phyloP scores from a whole-genome alignment of 2,329 filamentous ascomycete genomes.

The Microthyrium microscopicum region DNA sequence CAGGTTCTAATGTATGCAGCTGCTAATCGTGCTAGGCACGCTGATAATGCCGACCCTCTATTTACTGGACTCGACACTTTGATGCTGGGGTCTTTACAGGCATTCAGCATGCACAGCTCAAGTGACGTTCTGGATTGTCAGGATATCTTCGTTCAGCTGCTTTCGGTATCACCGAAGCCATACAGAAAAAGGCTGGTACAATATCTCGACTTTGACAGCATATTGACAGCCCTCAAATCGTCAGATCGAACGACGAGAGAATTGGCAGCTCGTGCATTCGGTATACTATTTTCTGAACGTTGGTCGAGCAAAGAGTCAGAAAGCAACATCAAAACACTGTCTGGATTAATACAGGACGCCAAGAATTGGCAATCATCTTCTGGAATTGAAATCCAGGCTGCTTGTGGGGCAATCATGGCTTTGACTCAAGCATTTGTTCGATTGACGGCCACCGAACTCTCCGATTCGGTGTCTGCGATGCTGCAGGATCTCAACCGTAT shows the following conservation, averaged over 20 bases:
- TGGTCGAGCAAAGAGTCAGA: background rate
- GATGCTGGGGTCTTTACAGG: no score
- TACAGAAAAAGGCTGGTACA: no score
- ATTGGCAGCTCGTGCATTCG: slow-evolving; percentile 52
- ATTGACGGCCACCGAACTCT: background rate
- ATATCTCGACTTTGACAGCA: background rate
- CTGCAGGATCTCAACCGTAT: background rate
- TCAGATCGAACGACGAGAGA: slow-evolving; percentile 49
- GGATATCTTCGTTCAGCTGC: background rate
- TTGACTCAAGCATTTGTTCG: slow-evolving; percentile 2
- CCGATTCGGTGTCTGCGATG: background rate
- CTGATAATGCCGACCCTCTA: no score
- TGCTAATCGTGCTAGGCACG: no score
- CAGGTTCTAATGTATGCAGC: no score
- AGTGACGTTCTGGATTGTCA: slow-evolving; percentile 20
- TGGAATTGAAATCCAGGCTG: slow-evolving; percentile 40
- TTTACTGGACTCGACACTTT: no score
- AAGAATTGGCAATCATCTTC: slow-evolving; percentile 40
- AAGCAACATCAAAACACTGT: background rate
- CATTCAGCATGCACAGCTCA: no score
- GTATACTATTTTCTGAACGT: slow-evolving; percentile 51
- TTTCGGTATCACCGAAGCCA: slow-evolving; percentile 2
- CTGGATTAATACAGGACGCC: slow-evolving; percentile 28
- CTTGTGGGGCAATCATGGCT: slow-evolving; percentile 36
- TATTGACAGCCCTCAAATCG: slow-evolving; percentile 1